Evolutionary conservation across 306 rosid genomes (phyloP), one percentile per base, ranked within the genome.

Genomic region (Delonix regia): DNA sequence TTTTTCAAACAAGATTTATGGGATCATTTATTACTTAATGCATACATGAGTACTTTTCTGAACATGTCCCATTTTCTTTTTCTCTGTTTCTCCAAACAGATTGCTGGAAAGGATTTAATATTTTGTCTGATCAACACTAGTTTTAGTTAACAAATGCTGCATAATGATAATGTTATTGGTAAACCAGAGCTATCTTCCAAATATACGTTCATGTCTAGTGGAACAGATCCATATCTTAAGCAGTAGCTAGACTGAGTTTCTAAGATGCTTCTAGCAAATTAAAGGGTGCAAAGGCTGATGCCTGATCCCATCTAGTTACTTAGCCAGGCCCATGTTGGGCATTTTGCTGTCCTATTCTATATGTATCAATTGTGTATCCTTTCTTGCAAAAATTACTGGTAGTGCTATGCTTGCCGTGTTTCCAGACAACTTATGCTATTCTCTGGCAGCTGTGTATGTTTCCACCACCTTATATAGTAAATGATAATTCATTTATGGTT

Each of bases 71-170:
- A 5, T 68, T 68, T 24, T 67, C 11, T 18, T 19, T 7, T n/a
- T 18, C 12, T n/a, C 22, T 5, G 24, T 27, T 44, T 25, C 34
- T 41, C 27, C 24, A 38, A 42, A 66, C 34, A 39, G 2, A 42
- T 67, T 21, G 36, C 55, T 68, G 25, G 36, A 12, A 22, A 12
- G 11, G 14, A 42, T 24, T 41, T 67, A 22, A 24, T 16, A 42
- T 3, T 24, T 57, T 25, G n/a, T 68, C 55, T 24, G 18, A 68
- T 22, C 34, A 42, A 22, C 13, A 19, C 22, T 25, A 47, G 59
- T 19, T 59, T 78, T 70, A 15, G 77, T 21, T 74, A 16, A 19
- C 60, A 66, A 67, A n/a, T 24, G 71, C 52, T 77, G 47, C 55
- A 56, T 38, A 56, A 10, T 41, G 38, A 55, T 73, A 16, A 22